These are phyloP conservation scores for Suhomyces panamericanus DNA, from an alignment of 1,139 yeast species.

Conservation along the genomic window DNA sequence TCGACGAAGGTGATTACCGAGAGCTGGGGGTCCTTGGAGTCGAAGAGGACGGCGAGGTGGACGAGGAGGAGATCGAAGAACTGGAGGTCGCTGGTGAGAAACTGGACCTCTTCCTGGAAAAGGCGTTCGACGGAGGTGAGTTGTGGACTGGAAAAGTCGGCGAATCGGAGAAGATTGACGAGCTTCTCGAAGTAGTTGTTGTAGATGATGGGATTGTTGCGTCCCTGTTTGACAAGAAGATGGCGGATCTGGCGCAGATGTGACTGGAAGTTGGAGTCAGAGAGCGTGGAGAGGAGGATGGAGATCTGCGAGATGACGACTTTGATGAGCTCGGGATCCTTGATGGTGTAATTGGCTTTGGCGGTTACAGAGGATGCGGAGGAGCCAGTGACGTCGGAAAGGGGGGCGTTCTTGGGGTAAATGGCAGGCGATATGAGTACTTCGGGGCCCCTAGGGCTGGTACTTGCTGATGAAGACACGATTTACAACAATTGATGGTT, in stretches of 20 bases:
- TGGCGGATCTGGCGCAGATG: constrained; percentile 48
- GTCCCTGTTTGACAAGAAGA: constrained; percentile 38
- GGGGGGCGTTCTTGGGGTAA: constrained; percentile 7
- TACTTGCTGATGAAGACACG: constrained; percentile 33
- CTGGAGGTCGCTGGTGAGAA: constrained; percentile 25
- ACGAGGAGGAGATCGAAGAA: constrained; percentile 23
- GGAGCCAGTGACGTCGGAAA: constrained; percentile 1
- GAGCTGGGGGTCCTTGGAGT: constrained; percentile 2
- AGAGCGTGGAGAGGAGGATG: constrained; percentile 48
- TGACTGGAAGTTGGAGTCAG: constrained; percentile 41
- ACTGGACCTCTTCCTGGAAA: constrained; percentile 25
- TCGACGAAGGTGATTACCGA: constrained; percentile 4
- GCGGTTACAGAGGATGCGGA: not conserved
- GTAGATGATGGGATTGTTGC: constrained; percentile 31
- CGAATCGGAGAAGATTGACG: constrained; percentile 23
- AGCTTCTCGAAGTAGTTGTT: constrained; percentile 30
- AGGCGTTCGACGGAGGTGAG: constrained; percentile 13
- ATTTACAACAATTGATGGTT: constrained; percentile 8
- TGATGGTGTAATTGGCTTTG: constrained; percentile 8
- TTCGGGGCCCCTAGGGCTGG: constrained; percentile 37
- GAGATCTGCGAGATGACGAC: constrained; percentile 55
- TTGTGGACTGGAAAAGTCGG: constrained; percentile 12
- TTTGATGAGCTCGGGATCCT: constrained; percentile 40
- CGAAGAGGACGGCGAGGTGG: constrained; percentile 20
- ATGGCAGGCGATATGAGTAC: constrained; percentile 10